Evolutionary conservation across 1,139 yeast genomes (phyloP).

Genomic region (Pichia sp.): DNA sequence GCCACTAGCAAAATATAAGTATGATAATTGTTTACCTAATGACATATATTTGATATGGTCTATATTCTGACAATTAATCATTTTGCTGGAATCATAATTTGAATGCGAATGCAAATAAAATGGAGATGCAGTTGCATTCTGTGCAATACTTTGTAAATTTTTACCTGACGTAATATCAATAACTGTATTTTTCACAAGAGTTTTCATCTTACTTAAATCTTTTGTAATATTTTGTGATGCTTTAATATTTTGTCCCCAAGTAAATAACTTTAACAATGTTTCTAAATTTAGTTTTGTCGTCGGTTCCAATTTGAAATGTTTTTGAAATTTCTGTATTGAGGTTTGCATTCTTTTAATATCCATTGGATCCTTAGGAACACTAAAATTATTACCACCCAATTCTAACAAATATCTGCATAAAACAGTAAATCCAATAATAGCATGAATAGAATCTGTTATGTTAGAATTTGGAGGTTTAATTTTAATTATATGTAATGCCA

Average conservation of each 20-base stretch:
- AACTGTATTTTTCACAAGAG: conserved; percentile 31
- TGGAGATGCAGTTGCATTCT: conserved; percentile 23
- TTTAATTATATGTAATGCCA: conserved; percentile 36
- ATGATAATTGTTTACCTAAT: conserved; percentile 28
- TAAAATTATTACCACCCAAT: conserved; percentile 55
- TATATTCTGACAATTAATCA: conserved; percentile 25
- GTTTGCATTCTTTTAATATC: conserved; percentile 63
- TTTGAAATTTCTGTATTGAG: conserved; percentile 63
- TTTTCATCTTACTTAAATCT: conserved; percentile 30
- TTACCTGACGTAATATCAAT: conserved; percentile 31
- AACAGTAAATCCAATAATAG: conserved; percentile 59
- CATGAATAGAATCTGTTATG: conserved; percentile 32
- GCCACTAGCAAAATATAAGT: conserved; percentile 28
- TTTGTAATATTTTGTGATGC: conserved; percentile 28
- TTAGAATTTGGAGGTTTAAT: conserved; percentile 34
- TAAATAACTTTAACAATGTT: conserved; percentile 24
- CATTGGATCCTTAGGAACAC: conserved; percentile 82
- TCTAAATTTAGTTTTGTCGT: conserved; percentile 22
- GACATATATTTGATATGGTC: conserved; percentile 24
- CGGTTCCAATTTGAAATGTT: conserved; percentile 35
- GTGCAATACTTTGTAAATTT: conserved; percentile 25
- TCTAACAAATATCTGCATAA: conserved; percentile 64
- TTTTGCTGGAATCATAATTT: conserved; percentile 17
- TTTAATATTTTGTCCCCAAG: conserved; percentile 21
- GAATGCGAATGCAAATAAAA: conserved; percentile 14